Base-by-base conservation (phyloP, 23 red algal species). In the Gracilaria gracilis region DNA sequence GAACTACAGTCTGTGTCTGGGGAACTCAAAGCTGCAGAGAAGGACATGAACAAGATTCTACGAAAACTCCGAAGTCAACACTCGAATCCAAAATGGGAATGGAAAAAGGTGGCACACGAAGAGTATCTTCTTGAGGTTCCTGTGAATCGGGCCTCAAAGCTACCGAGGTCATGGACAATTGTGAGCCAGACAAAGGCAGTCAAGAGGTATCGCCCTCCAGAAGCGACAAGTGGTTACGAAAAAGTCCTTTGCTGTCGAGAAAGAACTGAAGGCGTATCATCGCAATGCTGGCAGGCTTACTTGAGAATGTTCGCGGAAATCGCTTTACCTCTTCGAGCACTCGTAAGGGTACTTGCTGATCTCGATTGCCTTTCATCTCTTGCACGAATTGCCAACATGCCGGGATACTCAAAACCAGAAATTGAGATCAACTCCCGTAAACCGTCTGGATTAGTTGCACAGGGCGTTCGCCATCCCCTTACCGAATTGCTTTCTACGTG, bases 61-160 rank as follows among this genome's bases (percentile, higher is more conserved):
- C 19, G 39, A 15, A 79, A 67, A 50, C 72, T 93, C 36, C 80
- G 80, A 34, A 53, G 61, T 9, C 42, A 88, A 13, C 40, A 86
- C 32, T 76, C 58, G 48, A 80, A 88, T 49, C 62, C 75, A 29
- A 82, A 71, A 77, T 73, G 80, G 80, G 79, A 91, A 14, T 95
- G 93, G 93, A 95, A 91, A 61, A 95, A 95, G 42, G 88, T 95
- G 20, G 87, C 86, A 5, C 55, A 77, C 14, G 93, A 95, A 67
- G 93, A 95, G 62, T 95, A 80, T 61, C 86, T 95, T 20, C 32
- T 95, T 8, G 93, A 95, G 53, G 82, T 95, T 57, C 83, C 93
- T 24, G 51, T 58, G 7, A 38, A 19, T 39, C 44, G 80, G 34
- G 88, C 62, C 29, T 70, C 86, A 44, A 74, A 66, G 17, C 5